Evolutionary conservation across 108 stramenopile genomes (phyloP).

Genomic region (Pseudonitzschia multistriata): DNA sequence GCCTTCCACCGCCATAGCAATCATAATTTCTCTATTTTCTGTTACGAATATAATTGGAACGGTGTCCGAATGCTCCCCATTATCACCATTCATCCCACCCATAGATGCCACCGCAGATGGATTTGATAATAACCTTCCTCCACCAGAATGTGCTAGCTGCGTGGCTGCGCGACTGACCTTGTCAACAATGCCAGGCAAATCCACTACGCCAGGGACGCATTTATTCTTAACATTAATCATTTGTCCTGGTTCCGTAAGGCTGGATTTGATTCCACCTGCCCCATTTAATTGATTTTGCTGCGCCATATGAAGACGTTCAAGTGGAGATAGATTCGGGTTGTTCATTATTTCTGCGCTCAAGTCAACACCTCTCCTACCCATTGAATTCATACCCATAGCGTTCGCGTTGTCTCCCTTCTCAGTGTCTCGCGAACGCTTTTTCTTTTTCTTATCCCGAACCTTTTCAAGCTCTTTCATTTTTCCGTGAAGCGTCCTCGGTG

Average conservation of each 20-base stretch:
- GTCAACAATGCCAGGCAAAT: conserved; percentile 68
- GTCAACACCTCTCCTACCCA: conserved; percentile 21
- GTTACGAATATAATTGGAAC: conserved; percentile 73
- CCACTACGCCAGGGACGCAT: conserved; percentile 69
- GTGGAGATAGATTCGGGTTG: conserved; percentile 31
- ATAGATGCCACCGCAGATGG: conserved; percentile 17
- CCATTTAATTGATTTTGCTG: conserved; percentile 65
- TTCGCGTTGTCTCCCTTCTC: conserved; percentile 38
- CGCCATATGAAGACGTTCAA: conserved; percentile 71
- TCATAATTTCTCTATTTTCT: conserved; percentile 62
- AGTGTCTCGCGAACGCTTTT: conserved; percentile 54
- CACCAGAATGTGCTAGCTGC: conserved; percentile 80
- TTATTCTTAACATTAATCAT: conserved; percentile 66
- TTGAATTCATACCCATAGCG: conserved; percentile 36
- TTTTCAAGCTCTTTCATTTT: conserved; percentile 88
- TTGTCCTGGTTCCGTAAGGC: conserved; percentile 20
- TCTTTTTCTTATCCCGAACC: conserved; percentile 54
- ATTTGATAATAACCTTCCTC: neutral
- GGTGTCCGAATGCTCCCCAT: conserved; percentile 63
- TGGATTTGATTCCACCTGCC: conserved; percentile 47
- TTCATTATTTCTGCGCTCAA: conserved; percentile 8
- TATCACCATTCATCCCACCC: neutral
- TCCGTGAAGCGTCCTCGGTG: conserved; percentile 68
- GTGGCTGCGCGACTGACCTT: conserved; percentile 63
- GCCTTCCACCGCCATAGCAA: conserved; percentile 80